These are phyloP conservation scores for Santalum album DNA, from an alignment of 164 flowering plant genomes.

Conservation along the genomic window DNA sequence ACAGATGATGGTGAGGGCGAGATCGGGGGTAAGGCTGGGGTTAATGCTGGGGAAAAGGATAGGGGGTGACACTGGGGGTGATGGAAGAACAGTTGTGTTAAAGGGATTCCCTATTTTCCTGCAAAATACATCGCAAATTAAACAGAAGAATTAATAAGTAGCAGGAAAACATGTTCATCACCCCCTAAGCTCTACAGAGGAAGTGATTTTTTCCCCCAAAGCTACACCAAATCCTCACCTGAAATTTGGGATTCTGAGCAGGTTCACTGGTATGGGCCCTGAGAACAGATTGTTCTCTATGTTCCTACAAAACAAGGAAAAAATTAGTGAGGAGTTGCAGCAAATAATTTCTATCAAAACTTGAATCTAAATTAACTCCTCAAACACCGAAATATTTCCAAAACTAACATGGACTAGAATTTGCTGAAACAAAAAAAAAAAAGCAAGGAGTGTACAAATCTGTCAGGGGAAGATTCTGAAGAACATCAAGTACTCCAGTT, in stretches of 20 bases:
- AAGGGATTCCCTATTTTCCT: slow-evolving; percentile 63
- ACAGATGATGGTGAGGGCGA: slow-evolving; percentile 6
- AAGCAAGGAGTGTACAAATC: slow-evolving; percentile 30
- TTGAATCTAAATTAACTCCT: background rate
- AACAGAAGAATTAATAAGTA: background rate
- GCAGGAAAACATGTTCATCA: background rate
- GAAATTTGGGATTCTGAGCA: slow-evolving; percentile 44
- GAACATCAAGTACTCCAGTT: slow-evolving; percentile 39
- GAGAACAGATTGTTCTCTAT: slow-evolving; percentile 55
- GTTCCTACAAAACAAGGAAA: slow-evolving; percentile 25
- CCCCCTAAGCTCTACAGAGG: too few relatives aligned
- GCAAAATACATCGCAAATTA: slow-evolving; percentile 12
- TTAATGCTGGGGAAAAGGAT: slow-evolving; percentile 2
- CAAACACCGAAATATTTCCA: background rate
- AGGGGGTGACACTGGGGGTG: slow-evolving; percentile 34
- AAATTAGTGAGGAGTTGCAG: background rate
- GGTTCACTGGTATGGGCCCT: slow-evolving; percentile 50
- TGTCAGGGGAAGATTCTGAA: slow-evolving; percentile 40
- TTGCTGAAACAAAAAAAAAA: slow-evolving; percentile 2
- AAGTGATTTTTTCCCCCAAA: too few relatives aligned
- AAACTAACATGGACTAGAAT: background rate
- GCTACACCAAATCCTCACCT: slow-evolving; percentile 37
- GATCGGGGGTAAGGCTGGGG: slow-evolving; percentile 9
- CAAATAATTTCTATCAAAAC: background rate
- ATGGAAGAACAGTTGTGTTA: slow-evolving; percentile 45